phyloP scores from a whole-genome alignment of 2,329 filamentous ascomycete genomes.

The Diatrype stigma region DNA sequence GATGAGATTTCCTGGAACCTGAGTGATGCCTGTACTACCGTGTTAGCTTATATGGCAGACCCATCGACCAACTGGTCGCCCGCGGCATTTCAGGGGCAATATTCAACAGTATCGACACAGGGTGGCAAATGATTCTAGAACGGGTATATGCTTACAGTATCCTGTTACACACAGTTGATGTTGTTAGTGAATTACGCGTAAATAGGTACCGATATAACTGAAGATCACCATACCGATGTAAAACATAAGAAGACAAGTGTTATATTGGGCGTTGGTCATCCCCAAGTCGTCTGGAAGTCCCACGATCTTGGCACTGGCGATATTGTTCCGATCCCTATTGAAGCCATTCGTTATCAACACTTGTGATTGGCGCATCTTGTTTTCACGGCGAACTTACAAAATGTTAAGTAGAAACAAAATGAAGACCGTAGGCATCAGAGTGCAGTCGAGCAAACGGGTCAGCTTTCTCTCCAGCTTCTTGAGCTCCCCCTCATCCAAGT shows the following conservation, averaged over 20 bases:
- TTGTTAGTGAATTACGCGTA: not conserved
- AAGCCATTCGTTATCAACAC: not conserved
- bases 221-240: conserved; percentile 9
- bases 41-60: not conserved
- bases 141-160: not conserved
- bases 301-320: conserved; percentile 12
- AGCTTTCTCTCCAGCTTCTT: not conserved
- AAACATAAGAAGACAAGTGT: conserved; percentile 13
- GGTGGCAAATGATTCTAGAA: not conserved
- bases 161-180: not conserved
- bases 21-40: conserved; percentile 2
- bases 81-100: too few species aligned
- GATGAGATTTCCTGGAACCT: conserved; percentile 16
- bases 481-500: not conserved
- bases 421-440: conserved; percentile 12
- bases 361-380: not conserved
- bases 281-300: conserved; percentile 5
- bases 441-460: conserved; percentile 6
- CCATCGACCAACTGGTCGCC: too few species aligned
- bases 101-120: too few species aligned
- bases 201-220: not conserved
- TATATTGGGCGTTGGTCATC: conserved; percentile 11
- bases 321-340: conserved; percentile 11
- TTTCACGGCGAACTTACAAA: conserved; percentile 2
- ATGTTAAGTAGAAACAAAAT: conserved; percentile 13